These are phyloP conservation scores for Mrakia gelida DNA, from an alignment of 768 basidiomycete genomes.

Conservation along the genomic window DNA sequence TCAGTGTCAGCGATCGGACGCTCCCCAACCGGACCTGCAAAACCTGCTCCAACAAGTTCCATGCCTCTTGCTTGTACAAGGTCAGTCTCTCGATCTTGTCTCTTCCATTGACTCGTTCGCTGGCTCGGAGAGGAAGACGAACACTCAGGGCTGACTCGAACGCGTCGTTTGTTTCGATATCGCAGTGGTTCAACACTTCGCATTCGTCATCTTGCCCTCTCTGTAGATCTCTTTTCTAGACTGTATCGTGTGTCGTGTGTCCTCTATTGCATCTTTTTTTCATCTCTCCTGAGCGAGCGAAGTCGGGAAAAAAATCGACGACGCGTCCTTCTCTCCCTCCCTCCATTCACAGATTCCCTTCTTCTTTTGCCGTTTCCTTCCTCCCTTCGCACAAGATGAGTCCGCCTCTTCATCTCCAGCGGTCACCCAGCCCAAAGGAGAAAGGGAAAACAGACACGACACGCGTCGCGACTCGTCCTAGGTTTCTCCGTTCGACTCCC, in stretches of 20 bases:
- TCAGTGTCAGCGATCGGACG: constrained; percentile 79
- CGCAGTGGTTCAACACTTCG: constrained; percentile 80
- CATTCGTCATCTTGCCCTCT: constrained; percentile 88
- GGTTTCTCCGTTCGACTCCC: background rate
- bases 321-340: no score
- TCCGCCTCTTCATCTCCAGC: no score
- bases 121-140: constrained; percentile 46
- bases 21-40: constrained; percentile 86
- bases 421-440: background rate
- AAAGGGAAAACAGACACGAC: background rate
- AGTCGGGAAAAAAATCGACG: no score
- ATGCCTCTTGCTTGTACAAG: constrained; percentile 88
- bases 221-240: constrained; percentile 60
- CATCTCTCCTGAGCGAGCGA: background rate
- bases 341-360: no score
- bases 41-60: constrained; percentile 92
- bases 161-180: constrained; percentile 38
- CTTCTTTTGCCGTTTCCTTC: no score
- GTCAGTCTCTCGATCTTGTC: constrained; percentile 86
- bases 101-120: constrained; percentile 61
- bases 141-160: constrained; percentile 49
- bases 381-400: no score
- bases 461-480: background rate
- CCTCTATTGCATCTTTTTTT: background rate
- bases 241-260: background rate